Evolutionary conservation across 139 green algal genomes (phyloP), one percentile per base, ranked within the genome.

Genomic region (Chlorella ohadii): DNA sequence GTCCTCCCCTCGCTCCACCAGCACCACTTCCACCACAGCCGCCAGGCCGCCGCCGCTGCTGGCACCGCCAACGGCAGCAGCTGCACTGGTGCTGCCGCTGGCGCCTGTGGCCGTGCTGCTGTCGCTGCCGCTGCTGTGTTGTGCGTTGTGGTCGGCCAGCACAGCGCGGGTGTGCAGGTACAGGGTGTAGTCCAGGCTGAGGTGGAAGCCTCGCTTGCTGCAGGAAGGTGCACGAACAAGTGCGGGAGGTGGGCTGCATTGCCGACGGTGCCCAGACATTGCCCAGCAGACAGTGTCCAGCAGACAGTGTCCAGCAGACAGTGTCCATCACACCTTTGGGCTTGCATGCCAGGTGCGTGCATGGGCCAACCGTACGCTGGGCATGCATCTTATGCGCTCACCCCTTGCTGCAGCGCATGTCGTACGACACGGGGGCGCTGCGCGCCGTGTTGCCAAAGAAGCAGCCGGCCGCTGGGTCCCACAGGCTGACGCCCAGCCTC

Each of bases 401-500:
- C 80, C 80, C 67, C 36, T 79, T 85, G 67, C 64, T 70, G 22
- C 78, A 31, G 7, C 38, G 22, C 72, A 76, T 83, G 25, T 83
- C 73, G 64, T 77, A 87, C 19, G 55, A n/a, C 34, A 78, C 74
- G 1, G 73, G 19, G 7, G 34, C 41, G 39, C 68, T 85, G 33
- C 72, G 83, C 66, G 81, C 87, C 20, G 92, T 95, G 85, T 87
- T 91, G 44, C 92, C 92, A 51, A 93, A 94, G 72, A 94, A 95
- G 6, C 85, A 82, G 67, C 91, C 91, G 33, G 86, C 82, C 0
- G 74, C 83, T 33, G 91, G 87, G 39, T 95, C 91, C 76, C 87
- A 95, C 67, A 95, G 82, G 3, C 88, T 91, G 0, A 94, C 88
- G 22, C 88, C 86, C 59, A 94, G 82, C 85, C 90, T 87, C 72